Percentiles rank a stretch among this genome's conserved stretches.
phyloP scores from a whole-genome alignment of 148 eudicot genomes.

The Selenicereus undatus region DNA sequence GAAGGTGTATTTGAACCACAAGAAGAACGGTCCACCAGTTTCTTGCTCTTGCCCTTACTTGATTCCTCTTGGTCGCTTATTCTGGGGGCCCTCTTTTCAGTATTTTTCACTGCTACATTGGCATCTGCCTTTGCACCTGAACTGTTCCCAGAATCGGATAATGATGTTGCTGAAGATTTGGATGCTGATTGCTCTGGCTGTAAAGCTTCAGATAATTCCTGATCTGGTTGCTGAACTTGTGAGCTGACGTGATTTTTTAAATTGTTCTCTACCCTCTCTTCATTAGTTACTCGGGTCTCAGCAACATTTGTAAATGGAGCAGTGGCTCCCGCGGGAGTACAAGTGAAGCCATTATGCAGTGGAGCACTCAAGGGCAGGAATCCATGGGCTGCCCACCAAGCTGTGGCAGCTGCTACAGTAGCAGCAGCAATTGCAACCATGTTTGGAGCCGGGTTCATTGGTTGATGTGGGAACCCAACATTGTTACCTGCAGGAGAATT shows the following conservation, averaged over 20 bases:
- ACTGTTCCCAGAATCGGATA: constrained; percentile 50
- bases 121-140: constrained; percentile 38
- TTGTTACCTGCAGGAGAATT: constrained; percentile 31
- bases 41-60: constrained; percentile 47
- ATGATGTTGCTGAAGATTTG: constrained; percentile 44
- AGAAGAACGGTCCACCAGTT: constrained; percentile 85
- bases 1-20: constrained; percentile 97
- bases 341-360: constrained; percentile 44
- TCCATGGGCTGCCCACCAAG: constrained; percentile 98
- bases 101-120: constrained; percentile 27
- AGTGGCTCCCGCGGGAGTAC: constrained; percentile 34
- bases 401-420: constrained; percentile 95
- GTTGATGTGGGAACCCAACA: constrained; percentile 34
- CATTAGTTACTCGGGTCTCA: constrained; percentile 29
- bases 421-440: constrained; percentile 84
- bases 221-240: constrained; percentile 40
- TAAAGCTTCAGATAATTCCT: constrained; percentile 42
- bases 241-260: constrained; percentile 28
- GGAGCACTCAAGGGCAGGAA: constrained; percentile 63
- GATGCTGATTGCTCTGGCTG: constrained; percentile 40
- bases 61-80: constrained; percentile 41
- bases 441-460: constrained; percentile 53
- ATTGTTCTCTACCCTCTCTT: constrained; percentile 40
- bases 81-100: constrained; percentile 32
- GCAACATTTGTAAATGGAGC: constrained; percentile 26